Conservation (phyloP, 2,329 filamentous ascomycete species). For the Thelonectria blattea region DNA sequence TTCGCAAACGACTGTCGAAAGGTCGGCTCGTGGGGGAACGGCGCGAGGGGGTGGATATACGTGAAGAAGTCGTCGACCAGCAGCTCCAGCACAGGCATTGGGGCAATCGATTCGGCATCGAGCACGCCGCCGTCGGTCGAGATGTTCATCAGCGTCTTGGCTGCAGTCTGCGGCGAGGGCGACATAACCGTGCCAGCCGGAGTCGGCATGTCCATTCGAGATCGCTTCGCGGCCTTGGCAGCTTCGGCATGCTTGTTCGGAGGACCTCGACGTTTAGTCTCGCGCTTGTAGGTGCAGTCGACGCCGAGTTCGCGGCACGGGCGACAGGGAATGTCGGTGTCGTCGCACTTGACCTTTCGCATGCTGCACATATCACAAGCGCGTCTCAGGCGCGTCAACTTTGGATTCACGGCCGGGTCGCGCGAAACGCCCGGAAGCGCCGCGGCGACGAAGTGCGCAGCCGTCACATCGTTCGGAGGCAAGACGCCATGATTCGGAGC, state of each 20-base stretch:
- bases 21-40: constrained; percentile 80
- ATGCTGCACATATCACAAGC: constrained; percentile 68
- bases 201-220: constrained; percentile 44
- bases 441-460: constrained; percentile 32
- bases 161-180: constrained; percentile 53
- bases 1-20: constrained; percentile 73
- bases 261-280: constrained; percentile 64
- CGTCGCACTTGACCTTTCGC: constrained; percentile 68
- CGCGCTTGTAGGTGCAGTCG: constrained; percentile 62
- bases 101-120: constrained; percentile 73
- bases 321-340: constrained; percentile 60
- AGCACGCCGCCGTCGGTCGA: constrained; percentile 48
- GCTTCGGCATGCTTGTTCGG: constrained; percentile 65
- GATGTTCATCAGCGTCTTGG: constrained; percentile 56
- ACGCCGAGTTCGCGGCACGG: constrained; percentile 63
- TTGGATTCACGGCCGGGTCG: constrained; percentile 53
- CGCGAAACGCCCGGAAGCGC: constrained; percentile 37
- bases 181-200: constrained; percentile 35
- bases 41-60: constrained; percentile 77
- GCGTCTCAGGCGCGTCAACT: constrained; percentile 61
- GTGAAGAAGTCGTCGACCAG: constrained; percentile 84
- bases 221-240: constrained; percentile 58
- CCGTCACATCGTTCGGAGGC: constrained; percentile 30
- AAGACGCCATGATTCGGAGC: constrained; percentile 28
- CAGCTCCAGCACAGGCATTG: constrained; percentile 69